Base-by-base conservation (phyloP, 2,329 filamentous ascomycete genomes). In the Cercospora sesami region DNA sequence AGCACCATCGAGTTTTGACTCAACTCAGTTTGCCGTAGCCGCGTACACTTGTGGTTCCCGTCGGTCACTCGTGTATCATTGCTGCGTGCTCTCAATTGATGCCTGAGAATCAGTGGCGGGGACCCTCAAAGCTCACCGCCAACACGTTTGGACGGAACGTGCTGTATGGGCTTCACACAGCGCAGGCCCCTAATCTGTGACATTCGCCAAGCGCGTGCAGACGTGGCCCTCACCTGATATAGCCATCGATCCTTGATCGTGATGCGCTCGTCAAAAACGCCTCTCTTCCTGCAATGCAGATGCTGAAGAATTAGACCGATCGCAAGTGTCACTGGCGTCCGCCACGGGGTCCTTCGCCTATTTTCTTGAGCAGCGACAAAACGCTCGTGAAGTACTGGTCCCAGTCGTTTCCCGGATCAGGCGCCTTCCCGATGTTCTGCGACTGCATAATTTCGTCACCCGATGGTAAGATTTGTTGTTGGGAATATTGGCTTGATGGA, bases 341-440 rank as follows among this genome's bases (percentile, higher is more conserved):
- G 28, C 30, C 53, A 31, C 23, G 53, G 8, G 23, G 12, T 21
- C 26, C 23, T 12, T 58, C 30, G 53, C 53, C 30, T 33, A 58
- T 21, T 18, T 30, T 33, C 33, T 16, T 33, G 39, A 62, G 42
- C 12, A 62, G 60, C 8, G 39, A 53, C 21, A 42, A 62, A 18
- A 62, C 60, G 26, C 51, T 63, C n/a, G n/a, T 51, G 26, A 48
- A 51, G 42, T 51, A 63, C 9, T 63, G 39, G 10, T 48, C 60
- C 60, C 60, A 63, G 28, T 63, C 42, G 42, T 30, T 26, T 6
- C 16, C 14, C 21, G 42, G 18, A 9, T 42, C 36, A 18, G n/a
- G 16, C 33, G 42, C 60, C 3, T 23, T 23, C 10, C 8, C 42
- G 12, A 31, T 28, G 5, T 14, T 14, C 26, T 51, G 28, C 28